Base-by-base conservation (phyloP, 495 filamentous ascomycete genomes). In the Immersiella caudata region DNA sequence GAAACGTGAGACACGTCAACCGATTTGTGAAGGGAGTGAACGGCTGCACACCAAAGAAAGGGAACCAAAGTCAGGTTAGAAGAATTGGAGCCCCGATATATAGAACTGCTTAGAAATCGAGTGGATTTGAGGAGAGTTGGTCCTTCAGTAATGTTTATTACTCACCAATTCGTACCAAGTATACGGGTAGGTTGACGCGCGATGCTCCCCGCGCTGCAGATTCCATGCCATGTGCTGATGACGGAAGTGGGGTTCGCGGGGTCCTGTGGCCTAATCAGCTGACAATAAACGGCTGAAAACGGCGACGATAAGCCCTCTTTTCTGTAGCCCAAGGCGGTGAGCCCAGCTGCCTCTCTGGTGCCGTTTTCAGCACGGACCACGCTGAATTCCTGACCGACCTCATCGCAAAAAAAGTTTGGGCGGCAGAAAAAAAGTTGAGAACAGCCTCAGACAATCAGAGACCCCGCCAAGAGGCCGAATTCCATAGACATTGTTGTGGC, bases 341-440 rank as follows among this genome's bases (percentile, higher is more conserved):
- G 46, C 29, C 60, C 2, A 46, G 40, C 40, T 46, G 40, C 40
- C 5, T 46, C 40, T 46, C 40, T 46, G 5, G 11, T 12, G 16
- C 11, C 40, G 40, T 46, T 46, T 46, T 14, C 21, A 16, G 74
- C 74, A 75, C 74, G 50, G 69, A 70, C 75, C 75, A 73, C 60
- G 57, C 71, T 73, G 69, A 75, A 72, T 72, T 63, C 21, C 64
- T 69, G 66, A 74, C 68, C 67, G 68, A 65, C 60, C 58, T 62
- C 59, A 26, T 26, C 27, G 60, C 35, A 55, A 74, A 74, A n/a
- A 33, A 71, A 69, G 62, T 60, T 74, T 61, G 59, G 60, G 62
- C 72, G 72, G 74, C 73, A 77, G 74, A 77, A 78, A 75, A 71
- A 77, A 70, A 73, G 72, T 70, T 69, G 52, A 54, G 46, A 46